A percentile compares a stretch with the other conserved stretches of the same genome.
Evolutionary conservation across 768 basidiomycete species (phyloP).

Genomic region (Mycena epipterygia): DNA sequence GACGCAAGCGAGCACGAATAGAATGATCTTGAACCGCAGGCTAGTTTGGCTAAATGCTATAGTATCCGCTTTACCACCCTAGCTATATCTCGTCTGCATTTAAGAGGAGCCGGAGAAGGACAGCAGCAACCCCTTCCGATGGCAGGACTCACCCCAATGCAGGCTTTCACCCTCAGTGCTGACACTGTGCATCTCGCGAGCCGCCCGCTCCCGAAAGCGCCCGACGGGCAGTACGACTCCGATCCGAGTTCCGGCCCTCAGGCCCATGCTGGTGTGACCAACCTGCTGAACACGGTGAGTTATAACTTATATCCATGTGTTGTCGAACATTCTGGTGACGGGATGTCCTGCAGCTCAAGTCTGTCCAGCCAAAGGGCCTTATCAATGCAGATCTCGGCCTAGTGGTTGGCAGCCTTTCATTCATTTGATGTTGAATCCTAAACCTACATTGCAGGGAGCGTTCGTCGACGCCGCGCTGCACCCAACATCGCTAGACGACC

Average conservation of each 20-base stretch:
- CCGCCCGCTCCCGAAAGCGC: slow-evolving; percentile 48
- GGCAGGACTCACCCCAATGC: slow-evolving; percentile 9
- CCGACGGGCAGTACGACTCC: slow-evolving; percentile 52
- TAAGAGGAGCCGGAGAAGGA: too few species aligned
- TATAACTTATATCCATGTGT: background rate
- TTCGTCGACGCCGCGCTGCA: background rate
- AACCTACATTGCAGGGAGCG: background rate
- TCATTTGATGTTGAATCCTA: background rate
- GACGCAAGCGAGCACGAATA: too few species aligned
- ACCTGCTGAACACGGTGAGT: background rate
- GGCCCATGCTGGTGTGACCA: slow-evolving; percentile 43
- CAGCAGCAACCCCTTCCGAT: too few species aligned
- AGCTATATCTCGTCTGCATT: too few species aligned
- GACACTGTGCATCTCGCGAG: slow-evolving; percentile 45
- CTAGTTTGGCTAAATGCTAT: too few species aligned
- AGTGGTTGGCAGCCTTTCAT: background rate
- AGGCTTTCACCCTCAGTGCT: slow-evolving; percentile 26
- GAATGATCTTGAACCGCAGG: too few species aligned
- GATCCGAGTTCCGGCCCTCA: slow-evolving; percentile 32
- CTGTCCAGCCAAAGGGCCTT: background rate
- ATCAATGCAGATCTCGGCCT: background rate
- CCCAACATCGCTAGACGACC: background rate
- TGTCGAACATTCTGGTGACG: background rate
- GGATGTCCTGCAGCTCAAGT: background rate
- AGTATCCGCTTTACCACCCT: too few species aligned